These are phyloP conservation scores for Quercus wislizeni DNA, from an alignment of 306 rosid genomes.

Conservation along the genomic window DNA sequence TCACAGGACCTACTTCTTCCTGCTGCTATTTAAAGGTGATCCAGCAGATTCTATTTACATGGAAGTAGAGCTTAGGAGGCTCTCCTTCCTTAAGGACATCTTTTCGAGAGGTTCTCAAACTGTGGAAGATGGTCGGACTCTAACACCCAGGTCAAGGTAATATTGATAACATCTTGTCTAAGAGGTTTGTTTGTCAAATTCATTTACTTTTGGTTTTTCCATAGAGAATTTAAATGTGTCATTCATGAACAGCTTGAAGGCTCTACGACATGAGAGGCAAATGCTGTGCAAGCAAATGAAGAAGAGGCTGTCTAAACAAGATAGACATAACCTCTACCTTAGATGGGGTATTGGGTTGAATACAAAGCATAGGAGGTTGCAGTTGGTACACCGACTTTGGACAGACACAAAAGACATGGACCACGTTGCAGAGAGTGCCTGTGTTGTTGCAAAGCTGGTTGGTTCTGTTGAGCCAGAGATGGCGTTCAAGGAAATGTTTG, in stretches of 20 bases:
- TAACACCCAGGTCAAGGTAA: slow-evolving; percentile 67
- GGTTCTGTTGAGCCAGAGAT: slow-evolving; percentile 71
- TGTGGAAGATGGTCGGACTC: slow-evolving; percentile 55
- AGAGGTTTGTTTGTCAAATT: background rate
- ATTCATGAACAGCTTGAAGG: slow-evolving; percentile 47
- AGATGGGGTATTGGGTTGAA: slow-evolving; percentile 70
- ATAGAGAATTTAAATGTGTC: background rate
- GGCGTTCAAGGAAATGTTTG: slow-evolving; percentile 98
- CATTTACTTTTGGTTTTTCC: background rate
- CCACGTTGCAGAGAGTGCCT: slow-evolving; percentile 73
- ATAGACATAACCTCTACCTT: slow-evolving; percentile 59
- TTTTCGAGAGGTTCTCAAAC: slow-evolving; percentile 51
- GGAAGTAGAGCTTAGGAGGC: slow-evolving; percentile 87
- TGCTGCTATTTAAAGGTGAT: slow-evolving; percentile 80
- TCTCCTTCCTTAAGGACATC: slow-evolving; percentile 64
- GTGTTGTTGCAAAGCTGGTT: slow-evolving; percentile 69
- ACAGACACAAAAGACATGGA: slow-evolving; percentile 48
- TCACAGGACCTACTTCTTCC: slow-evolving; percentile 93
- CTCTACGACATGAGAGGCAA: slow-evolving; percentile 71
- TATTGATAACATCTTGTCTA: background rate
- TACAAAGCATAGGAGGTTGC: slow-evolving; percentile 67
- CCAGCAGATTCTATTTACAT: slow-evolving; percentile 72
- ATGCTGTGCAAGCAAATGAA: slow-evolving; percentile 78
- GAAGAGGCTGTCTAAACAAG: slow-evolving; percentile 51
- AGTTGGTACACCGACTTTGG: slow-evolving; percentile 69